Base-by-base conservation (phyloP, 2,329 filamentous ascomycete species). In the Colletotrichum cuscutae region DNA sequence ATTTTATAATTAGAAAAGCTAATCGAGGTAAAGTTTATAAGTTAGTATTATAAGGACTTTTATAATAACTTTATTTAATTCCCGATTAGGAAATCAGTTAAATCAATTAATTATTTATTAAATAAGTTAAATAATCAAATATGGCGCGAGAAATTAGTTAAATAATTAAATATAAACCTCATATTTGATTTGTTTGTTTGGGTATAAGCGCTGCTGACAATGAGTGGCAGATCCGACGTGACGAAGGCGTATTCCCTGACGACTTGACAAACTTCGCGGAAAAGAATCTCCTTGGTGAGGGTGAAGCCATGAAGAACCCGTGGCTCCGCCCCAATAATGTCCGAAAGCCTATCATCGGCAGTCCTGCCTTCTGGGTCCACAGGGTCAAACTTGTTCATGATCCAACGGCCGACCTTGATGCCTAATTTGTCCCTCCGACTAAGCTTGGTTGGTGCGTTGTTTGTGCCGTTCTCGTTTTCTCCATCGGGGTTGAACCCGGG, bases 271-370 rank as follows among this genome's bases (percentile, higher is more conserved):
- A 98, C 96, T 53, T 93, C 90, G 62, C 95, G 91, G 82, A 98
- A 98, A 0, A 93, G 89, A 49, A 98, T 91, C 72, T 97, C 93
- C 77, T 94, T 95, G 19, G 97, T 99, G 22, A 98, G 87, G 0
- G 97, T 98, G 81, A 97, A 95, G 1, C 94, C 95, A 81, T 98
- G 95, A 7, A 96, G 85, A 1, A 98, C 95, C 53, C 91, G 87
- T 0, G 95, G 95, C 80, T 97, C 95, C 11, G 54, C 54, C 54
- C 26, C 4, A 9, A 57, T 57, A 5, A 86, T 77, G 5, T 82
- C 75, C 37, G 81, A 81, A 7, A 82, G 74, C 66, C n/a, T 78
- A 4, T 57, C 76, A 62, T 77, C 28, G 58, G 67, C 11, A 68
- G 63, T 57, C 68, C 71, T 30, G 37, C 67, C 65, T 26, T 49